phyloP scores from a whole-genome alignment of 164 flowering plant species.

The Chloranthus sessilifolius region DNA sequence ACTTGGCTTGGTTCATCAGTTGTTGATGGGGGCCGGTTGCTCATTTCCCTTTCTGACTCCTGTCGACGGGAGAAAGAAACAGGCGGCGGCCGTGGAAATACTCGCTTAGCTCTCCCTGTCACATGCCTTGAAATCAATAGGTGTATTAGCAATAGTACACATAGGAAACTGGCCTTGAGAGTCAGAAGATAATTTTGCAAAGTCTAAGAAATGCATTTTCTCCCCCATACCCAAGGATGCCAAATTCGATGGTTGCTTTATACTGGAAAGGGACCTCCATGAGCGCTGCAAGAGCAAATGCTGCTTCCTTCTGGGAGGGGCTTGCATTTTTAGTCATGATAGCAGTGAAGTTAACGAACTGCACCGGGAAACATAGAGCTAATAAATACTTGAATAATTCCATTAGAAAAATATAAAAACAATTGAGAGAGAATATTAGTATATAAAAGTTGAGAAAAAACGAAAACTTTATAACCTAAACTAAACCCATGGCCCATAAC shows the following conservation, averaged over 20 bases:
- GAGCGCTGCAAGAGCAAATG: slow-evolving; percentile 81
- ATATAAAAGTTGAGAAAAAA: too few relatives aligned
- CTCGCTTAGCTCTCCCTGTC: slow-evolving; percentile 48
- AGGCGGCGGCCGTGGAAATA: slow-evolving; percentile 61
- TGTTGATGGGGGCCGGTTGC: slow-evolving; percentile 14
- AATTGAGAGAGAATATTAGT: too few relatives aligned
- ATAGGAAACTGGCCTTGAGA: not conserved
- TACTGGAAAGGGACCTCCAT: slow-evolving; percentile 83
- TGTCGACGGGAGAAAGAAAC: slow-evolving; percentile 23
- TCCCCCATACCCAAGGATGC: slow-evolving; percentile 43
- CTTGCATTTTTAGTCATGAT: slow-evolving; percentile 46
- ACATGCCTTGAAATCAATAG: slow-evolving; percentile 24
- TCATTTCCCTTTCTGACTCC: slow-evolving; percentile 16
- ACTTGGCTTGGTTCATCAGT: slow-evolving; percentile 33
- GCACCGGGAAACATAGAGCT: slow-evolving; percentile 11
- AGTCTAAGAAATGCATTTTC: not conserved
- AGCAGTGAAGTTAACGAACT: slow-evolving; percentile 73
- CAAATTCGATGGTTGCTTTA: slow-evolving; percentile 47
- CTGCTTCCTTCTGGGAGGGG: slow-evolving; percentile 46
- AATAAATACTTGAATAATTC: too few relatives aligned
- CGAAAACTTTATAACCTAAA: too few relatives aligned
- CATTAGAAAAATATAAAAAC: too few relatives aligned
- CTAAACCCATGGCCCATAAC: too few relatives aligned
- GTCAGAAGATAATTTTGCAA: not conserved
- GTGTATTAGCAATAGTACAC: slow-evolving; percentile 5